A percentile compares a stretch with the other conserved stretches of the same genome.
These are phyloP conservation scores for Parietaria judaica DNA, from an alignment of 306 rosid species.

Conservation along the genomic window DNA sequence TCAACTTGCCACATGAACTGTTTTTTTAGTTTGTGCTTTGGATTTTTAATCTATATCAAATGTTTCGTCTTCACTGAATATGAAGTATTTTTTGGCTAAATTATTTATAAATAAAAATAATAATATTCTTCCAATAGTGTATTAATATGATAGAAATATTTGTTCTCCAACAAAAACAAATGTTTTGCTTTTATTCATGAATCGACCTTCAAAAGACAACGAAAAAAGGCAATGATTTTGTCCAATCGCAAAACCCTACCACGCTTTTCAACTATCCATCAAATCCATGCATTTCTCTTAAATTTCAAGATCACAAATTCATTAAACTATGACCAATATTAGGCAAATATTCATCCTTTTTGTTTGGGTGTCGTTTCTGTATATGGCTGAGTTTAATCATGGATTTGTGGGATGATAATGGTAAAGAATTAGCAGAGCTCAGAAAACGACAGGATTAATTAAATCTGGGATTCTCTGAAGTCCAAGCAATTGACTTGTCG, in stretches of 20 bases:
- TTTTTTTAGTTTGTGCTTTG: too few species aligned
- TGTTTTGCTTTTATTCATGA: background rate
- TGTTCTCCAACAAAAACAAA: constrained; percentile 2
- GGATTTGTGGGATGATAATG: background rate
- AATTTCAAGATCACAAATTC: too few species aligned
- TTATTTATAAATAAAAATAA: background rate
- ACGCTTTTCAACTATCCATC: background rate
- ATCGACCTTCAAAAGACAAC: background rate
- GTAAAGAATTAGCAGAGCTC: background rate
- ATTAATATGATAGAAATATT: background rate
- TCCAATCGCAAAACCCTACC: background rate
- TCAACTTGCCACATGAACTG: too few species aligned
- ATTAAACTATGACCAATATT: background rate
- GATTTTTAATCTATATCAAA: too few species aligned
- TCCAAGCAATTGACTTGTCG: constrained; percentile 9
- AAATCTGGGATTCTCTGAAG: background rate
- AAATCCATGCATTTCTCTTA: background rate
- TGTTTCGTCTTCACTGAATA: too few species aligned
- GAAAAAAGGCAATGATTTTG: background rate
- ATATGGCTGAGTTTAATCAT: too few species aligned
- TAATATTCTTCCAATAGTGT: background rate
- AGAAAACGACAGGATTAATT: background rate
- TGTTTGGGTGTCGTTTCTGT: too few species aligned
- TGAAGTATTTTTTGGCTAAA: too few species aligned
- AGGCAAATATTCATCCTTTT: background rate